A percentile compares a stretch with the other conserved stretches of the same genome.
Evolutionary conservation across 805 yeast genomes (phyloP).

Genomic region (Candida chilensis): DNA sequence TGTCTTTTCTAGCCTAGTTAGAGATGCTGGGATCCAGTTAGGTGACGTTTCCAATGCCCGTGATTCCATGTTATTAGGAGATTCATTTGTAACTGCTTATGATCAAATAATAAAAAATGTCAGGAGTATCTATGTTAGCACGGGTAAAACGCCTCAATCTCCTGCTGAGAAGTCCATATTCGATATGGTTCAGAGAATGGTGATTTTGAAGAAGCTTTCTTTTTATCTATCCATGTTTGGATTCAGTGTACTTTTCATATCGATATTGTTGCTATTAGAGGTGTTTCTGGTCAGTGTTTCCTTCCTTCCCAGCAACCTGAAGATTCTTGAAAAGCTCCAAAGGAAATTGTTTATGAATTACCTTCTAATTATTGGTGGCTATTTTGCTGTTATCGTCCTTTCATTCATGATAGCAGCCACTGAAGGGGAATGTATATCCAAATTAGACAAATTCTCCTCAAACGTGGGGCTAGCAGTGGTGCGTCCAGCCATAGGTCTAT

Average conservation of each 20-base stretch:
- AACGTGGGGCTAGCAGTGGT: not conserved
- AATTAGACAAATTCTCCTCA: not conserved
- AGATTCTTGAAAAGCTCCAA: not conserved
- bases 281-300: not conserved
- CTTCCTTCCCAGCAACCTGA: not conserved
- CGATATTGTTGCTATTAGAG: not conserved
- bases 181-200: not conserved
- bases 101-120: slow-evolving; percentile 19
- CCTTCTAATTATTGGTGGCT: not conserved
- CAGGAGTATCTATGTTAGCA: not conserved
- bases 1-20: slow-evolving; percentile 32
- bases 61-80: slow-evolving; percentile 26
- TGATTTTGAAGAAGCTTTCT: slow-evolving; percentile 1
- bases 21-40: slow-evolving; percentile 41
- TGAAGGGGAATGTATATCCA: not conserved
- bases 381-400: not conserved
- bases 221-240: not conserved
- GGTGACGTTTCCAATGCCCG: slow-evolving; percentile 28
- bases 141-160: not conserved
- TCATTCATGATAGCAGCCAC: not conserved
- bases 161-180: not conserved
- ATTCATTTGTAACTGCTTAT: slow-evolving; percentile 29
- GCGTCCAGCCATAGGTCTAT: not conserved
- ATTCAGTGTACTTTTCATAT: not conserved
- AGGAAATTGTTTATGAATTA: not conserved